Conservation (phyloP, 1,139 yeast genomes). For the Pichia sp. region DNA sequence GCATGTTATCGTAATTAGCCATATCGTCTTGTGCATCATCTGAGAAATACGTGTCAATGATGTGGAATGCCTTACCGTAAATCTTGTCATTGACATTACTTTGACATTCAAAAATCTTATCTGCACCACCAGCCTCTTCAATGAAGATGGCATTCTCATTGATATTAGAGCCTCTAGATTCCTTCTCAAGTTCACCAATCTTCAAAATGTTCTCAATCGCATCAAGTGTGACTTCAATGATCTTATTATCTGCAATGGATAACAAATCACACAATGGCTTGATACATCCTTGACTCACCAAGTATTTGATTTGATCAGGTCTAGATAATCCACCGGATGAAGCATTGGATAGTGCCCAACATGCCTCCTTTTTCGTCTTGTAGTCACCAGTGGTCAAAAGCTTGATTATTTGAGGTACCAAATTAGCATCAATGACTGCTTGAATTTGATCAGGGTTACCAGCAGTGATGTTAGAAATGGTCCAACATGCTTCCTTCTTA, state of each 20-base stretch:
- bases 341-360: slow-evolving; percentile 99
- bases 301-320: slow-evolving; percentile 90
- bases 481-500: slow-evolving; percentile 98
- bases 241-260: slow-evolving; percentile 81
- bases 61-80: slow-evolving; percentile 82
- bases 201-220: slow-evolving; percentile 90
- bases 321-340: slow-evolving; percentile 89
- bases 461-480: slow-evolving; percentile 94
- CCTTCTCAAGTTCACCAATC: slow-evolving; percentile 91
- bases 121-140: slow-evolving; percentile 99
- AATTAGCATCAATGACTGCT: slow-evolving; percentile 90
- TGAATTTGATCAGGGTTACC: slow-evolving; percentile 95
- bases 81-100: slow-evolving; percentile 85
- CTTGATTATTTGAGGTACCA: slow-evolving; percentile 88
- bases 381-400: slow-evolving; percentile 79
- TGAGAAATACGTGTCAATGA: slow-evolving; percentile 85
- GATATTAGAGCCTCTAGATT: slow-evolving; percentile 56
- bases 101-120: slow-evolving; percentile 91
- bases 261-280: slow-evolving; percentile 94
- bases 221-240: slow-evolving; percentile 91
- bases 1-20: slow-evolving; percentile 57
- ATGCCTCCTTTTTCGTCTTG: slow-evolving; percentile 96
- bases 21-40: slow-evolving; percentile 65
- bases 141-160: slow-evolving; percentile 87
- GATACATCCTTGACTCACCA: slow-evolving; percentile 93